Conservation (phyloP, 2,329 filamentous ascomycete species). For the Raffaelea arxii region DNA sequence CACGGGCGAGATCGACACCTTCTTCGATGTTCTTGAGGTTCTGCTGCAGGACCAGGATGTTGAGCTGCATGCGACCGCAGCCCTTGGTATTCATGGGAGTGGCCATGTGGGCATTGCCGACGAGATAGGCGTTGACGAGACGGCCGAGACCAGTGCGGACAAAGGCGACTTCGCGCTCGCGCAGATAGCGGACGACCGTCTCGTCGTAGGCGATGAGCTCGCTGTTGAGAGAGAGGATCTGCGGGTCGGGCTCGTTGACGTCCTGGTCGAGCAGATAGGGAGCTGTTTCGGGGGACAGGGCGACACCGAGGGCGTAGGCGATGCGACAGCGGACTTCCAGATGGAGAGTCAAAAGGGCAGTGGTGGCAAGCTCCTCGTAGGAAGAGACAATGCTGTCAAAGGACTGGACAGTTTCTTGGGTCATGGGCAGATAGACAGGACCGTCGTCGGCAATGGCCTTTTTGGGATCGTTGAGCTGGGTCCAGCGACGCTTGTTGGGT, state of each 20-base stretch:
- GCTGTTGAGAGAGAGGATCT: constrained; percentile 73
- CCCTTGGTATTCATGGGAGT: constrained; percentile 78
- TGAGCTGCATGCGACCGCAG: constrained; percentile 80
- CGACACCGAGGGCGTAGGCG: constrained; percentile 63
- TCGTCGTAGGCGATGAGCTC: constrained; percentile 84
- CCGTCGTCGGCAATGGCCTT: constrained; percentile 50
- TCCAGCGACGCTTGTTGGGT: constrained; percentile 67
- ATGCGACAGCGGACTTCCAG: constrained; percentile 81
- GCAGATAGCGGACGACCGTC: constrained; percentile 63
- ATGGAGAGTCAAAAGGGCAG: constrained; percentile 75
- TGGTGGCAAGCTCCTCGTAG: constrained; percentile 70
- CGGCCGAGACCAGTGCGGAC: constrained; percentile 66
- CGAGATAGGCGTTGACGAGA: constrained; percentile 70
- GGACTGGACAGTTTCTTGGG: constrained; percentile 69
- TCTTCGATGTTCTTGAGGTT: constrained; percentile 89
- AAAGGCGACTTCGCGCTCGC: constrained; percentile 61
- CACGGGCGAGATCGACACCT: constrained; percentile 52
- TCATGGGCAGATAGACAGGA: constrained; percentile 78
- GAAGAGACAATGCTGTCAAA: constrained; percentile 83
- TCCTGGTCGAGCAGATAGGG: constrained; percentile 60
- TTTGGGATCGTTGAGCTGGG: constrained; percentile 57
- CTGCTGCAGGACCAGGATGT: constrained; percentile 90
- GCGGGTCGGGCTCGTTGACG: constrained; percentile 67
- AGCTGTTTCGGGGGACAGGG: constrained; percentile 48
- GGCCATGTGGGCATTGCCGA: constrained; percentile 60